These are phyloP conservation scores for Salvia splendens DNA, from an alignment of 257 asterid genomes.

Conservation along the genomic window DNA sequence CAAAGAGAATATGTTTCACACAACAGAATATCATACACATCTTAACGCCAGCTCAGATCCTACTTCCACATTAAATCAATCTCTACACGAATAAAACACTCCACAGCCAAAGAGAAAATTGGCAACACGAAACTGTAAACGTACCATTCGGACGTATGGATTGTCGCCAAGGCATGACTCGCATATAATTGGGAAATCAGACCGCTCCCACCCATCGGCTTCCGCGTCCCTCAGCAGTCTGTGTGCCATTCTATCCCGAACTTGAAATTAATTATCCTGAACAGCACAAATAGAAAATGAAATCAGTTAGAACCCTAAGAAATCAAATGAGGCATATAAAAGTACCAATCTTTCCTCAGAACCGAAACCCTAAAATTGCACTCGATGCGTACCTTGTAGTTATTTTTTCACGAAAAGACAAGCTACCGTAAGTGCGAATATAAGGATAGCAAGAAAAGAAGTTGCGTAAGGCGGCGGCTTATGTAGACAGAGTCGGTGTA, in stretches of 20 bases:
- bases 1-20: not conserved
- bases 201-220: conserved; percentile 98
- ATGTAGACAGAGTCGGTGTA: conserved; percentile 18
- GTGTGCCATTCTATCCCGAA: conserved; percentile 69
- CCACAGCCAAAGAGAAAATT: conserved; percentile 3
- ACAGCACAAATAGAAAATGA: conserved; percentile 6
- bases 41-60: not conserved
- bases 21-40: not conserved
- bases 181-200: conserved; percentile 93
- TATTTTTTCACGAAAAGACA: conserved; percentile 1
- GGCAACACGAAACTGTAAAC: not conserved
- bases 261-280: not conserved
- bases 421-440: not conserved
- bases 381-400: conserved; percentile 27
- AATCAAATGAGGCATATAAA: not conserved
- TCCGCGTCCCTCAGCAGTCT: conserved; percentile 86
- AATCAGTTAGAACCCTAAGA: not conserved
- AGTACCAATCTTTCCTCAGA: conserved; percentile 8
- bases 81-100: conserved; percentile 9
- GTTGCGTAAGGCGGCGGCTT: not conserved
- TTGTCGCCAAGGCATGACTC: conserved; percentile 98
- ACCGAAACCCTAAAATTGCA: conserved; percentile 35
- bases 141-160: conserved; percentile 96
- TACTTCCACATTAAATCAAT: not conserved
- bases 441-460: not conserved